Evolutionary conservation across 2,329 filamentous ascomycete species (phyloP), one percentile per base, ranked within the genome.

Genomic region (Huntiella bhutanensis): DNA sequence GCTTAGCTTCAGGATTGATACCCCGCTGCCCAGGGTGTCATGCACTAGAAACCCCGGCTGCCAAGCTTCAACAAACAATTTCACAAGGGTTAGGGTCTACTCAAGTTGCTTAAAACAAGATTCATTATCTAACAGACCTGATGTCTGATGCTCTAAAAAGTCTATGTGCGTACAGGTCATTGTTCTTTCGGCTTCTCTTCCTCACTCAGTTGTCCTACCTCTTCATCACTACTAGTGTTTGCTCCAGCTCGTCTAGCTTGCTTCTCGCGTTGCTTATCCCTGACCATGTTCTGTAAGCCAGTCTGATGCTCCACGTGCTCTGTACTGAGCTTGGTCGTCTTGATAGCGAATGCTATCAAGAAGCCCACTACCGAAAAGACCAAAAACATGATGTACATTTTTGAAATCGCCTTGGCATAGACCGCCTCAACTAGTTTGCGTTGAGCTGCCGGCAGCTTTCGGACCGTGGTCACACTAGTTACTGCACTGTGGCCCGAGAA

Each of bases 401-500:
- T 68, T 42, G 62, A 61, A 51, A 76, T 53, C 43, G 67, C 64
- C 36, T 59, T 59, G 60, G 66, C 68, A 53, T 69, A 75, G 0
- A 70, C 69, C 0, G 53, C 56, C 32, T 63, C 60, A 2, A 66
- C 68, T 2, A 65, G 54, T 7, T 53, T 52, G 2, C 60, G 67
- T 42, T 73, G 62, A 2, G 59, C 57, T 0, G 63, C 59, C 0
- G 66, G 64, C 5, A 83, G 61, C 0, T 55, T 52, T n/a, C 67
- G 62, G 15, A 82, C 70, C 7, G 73, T 55, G 15, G 68, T 64
- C 1, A 78, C 71, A 54, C 72, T 77, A 15, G 79, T 69, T 11
- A 74, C 69, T 33, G 79, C 74, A 48, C 69, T 66, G 52, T 64
- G 62, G n/a, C 77, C 76, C 3, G 71, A 68, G 4, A 83, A 66